Evolutionary conservation across 352 stramenopile species (phyloP).

Genomic region (Phytophthora sp.): DNA sequence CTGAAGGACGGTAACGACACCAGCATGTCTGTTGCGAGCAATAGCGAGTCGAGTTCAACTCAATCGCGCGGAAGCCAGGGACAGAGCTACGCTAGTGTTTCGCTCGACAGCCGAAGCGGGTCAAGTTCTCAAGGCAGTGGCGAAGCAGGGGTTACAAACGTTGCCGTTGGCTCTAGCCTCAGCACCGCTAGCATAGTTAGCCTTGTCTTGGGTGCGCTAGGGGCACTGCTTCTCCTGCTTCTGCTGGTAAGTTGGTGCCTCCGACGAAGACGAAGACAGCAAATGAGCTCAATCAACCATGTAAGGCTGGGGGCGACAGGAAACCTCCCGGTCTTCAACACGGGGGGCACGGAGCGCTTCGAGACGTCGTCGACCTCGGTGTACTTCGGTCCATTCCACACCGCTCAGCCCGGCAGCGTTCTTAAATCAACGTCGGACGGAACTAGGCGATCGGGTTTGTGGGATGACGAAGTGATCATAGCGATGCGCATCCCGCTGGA

Average conservation of each 20-base stretch:
- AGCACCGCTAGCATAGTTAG: constrained; percentile 12
- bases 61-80: not conserved
- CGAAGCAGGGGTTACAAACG: constrained; percentile 3
- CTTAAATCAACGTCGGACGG: not conserved
- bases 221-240: constrained; percentile 4
- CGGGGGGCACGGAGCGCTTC: constrained; percentile 30
- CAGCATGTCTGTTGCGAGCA: not conserved
- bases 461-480: constrained; percentile 32
- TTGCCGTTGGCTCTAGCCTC: not conserved
- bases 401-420: not conserved
- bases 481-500: constrained; percentile 44
- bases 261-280: constrained; percentile 6
- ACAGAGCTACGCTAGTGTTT: constrained; percentile 1
- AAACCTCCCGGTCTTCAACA: constrained; percentile 30
- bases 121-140: constrained; percentile 7
- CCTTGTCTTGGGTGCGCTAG: constrained; percentile 12
- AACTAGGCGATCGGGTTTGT: constrained; percentile 12
- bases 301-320: constrained; percentile 18
- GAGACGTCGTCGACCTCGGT: constrained; percentile 27
- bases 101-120: not conserved
- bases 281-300: constrained; percentile 9
- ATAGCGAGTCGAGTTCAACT: not conserved
- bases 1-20: not conserved
- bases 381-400: constrained; percentile 23
- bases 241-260: constrained; percentile 16